Evolutionary conservation across 2,329 filamentous ascomycete genomes (phyloP).

Genomic region (Epichloe amarillans): DNA sequence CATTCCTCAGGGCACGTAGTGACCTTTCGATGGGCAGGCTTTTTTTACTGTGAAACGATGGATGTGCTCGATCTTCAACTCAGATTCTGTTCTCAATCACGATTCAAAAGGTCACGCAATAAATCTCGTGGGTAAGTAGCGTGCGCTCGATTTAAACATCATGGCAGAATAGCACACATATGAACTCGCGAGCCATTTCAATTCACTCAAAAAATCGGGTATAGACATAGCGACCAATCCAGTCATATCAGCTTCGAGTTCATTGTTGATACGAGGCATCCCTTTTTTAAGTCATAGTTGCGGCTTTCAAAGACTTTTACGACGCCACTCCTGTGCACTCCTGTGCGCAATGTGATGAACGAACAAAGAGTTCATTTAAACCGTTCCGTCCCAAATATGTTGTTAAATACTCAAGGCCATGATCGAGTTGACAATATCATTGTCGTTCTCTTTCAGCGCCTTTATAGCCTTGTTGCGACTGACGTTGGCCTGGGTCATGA

Average conservation of each 20-base stretch:
- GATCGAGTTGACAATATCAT: constrained; percentile 99
- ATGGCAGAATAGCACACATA: background rate
- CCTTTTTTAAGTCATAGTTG: background rate
- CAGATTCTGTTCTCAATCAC: background rate
- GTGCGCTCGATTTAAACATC: background rate
- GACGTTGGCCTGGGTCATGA: constrained; percentile 95
- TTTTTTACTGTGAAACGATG: background rate
- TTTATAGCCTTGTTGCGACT: constrained; percentile 98
- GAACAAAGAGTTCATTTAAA: constrained; percentile 1
- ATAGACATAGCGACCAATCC: background rate
- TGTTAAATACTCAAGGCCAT: constrained; percentile 83
- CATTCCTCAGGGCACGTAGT: background rate
- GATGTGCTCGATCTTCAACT: background rate
- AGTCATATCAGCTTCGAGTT: background rate
- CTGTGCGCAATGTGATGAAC: constrained; percentile 12
- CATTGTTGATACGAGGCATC: background rate
- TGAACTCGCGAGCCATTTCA: background rate
- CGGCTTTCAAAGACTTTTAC: constrained; percentile 15
- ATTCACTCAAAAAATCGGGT: background rate
- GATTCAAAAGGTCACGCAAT: background rate
- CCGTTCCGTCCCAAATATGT: constrained; percentile 2
- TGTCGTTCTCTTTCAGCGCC: constrained; percentile 97
- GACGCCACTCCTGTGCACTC: constrained; percentile 15
- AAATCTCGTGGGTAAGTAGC: background rate
- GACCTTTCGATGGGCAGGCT: background rate